Percentiles rank a stretch among this genome's conserved stretches.
Evolutionary conservation across 257 asterid genomes (phyloP).

Genomic region (Scutellaria minor): DNA sequence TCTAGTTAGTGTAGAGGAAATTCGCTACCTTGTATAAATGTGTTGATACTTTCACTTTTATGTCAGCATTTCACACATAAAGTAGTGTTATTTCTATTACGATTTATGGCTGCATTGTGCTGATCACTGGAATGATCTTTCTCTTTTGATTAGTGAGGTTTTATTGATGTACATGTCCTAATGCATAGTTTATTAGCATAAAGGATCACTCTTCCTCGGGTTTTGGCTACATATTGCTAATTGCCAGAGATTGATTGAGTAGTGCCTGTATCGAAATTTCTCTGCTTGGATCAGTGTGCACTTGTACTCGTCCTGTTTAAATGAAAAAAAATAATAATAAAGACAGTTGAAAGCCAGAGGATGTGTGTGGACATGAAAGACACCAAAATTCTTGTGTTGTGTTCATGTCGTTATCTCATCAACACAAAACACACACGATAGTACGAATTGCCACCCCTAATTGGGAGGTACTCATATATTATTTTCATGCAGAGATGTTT

Average conservation of each 20-base stretch:
- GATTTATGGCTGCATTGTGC: not conserved
- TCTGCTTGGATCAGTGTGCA: not conserved
- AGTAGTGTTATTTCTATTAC: not conserved
- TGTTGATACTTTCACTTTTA: not conserved
- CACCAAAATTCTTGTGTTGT: not conserved
- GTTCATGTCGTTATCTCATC: not conserved
- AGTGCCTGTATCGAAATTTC: constrained; percentile 3
- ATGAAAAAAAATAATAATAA: too few species aligned
- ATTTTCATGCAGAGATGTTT: constrained; percentile 70
- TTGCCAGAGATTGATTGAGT: not conserved
- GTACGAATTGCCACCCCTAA: not conserved
- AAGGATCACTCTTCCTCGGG: constrained; percentile 1
- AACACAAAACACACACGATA: not conserved
- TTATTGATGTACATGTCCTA: not conserved
- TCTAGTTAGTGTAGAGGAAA: constrained; percentile 1
- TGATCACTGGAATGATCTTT: not conserved
- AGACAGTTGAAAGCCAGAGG: too few species aligned
- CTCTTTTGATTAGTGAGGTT: not conserved
- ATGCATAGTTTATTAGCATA: not conserved
- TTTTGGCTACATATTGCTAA: constrained; percentile 9
- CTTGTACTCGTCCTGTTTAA: not conserved
- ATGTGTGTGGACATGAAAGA: too few species aligned
- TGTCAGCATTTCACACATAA: not conserved
- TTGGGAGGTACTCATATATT: constrained; percentile 24
- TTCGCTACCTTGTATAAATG: constrained; percentile 4